A percentile compares a stretch with the other conserved stretches of the same genome.
phyloP scores from a whole-genome alignment of 352 stramenopile genomes.

The Sclerospora graminicola region DNA sequence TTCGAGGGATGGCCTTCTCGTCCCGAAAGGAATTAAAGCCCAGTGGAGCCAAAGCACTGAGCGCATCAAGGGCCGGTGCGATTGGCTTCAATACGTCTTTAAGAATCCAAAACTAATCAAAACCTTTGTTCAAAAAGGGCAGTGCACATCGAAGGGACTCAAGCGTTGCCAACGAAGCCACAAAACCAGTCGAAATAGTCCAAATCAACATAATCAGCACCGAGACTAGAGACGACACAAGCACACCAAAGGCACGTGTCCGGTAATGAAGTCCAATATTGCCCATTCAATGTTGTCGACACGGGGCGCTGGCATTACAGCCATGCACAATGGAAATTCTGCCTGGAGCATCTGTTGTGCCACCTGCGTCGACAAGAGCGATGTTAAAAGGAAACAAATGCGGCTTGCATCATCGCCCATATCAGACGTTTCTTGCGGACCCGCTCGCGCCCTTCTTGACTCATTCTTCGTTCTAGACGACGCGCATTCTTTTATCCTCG shows the following conservation, averaged over 20 bases:
- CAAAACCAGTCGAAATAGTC: constrained; percentile 72
- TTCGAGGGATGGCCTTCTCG: constrained; percentile 67
- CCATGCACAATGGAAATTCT: constrained; percentile 43
- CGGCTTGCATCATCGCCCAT: constrained; percentile 47
- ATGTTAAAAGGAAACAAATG: constrained; percentile 76
- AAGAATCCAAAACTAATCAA: constrained; percentile 49
- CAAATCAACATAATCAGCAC: constrained; percentile 66
- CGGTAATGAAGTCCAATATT: constrained; percentile 56
- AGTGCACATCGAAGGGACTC: constrained; percentile 50
- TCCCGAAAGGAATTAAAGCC: constrained; percentile 47
- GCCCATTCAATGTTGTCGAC: constrained; percentile 61
- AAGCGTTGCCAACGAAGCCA: constrained; percentile 57
- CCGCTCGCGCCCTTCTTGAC: constrained; percentile 38
- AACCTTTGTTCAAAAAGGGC: constrained; percentile 52
- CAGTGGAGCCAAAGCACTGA: constrained; percentile 50
- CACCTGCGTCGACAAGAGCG: constrained; percentile 56
- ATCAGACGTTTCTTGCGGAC: constrained; percentile 40
- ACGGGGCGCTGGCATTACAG: constrained; percentile 40
- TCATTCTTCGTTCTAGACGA: constrained; percentile 27
- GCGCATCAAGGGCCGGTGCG: constrained; percentile 40
- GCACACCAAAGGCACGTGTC: constrained; percentile 33
- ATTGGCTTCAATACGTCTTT: constrained; percentile 62
- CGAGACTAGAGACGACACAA: constrained; percentile 52
- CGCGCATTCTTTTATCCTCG: constrained; percentile 24
- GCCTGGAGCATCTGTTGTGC: constrained; percentile 61